Evolutionary conservation across 768 basidiomycete genomes (phyloP).

Genomic region (Phlegmacium glaucopus): DNA sequence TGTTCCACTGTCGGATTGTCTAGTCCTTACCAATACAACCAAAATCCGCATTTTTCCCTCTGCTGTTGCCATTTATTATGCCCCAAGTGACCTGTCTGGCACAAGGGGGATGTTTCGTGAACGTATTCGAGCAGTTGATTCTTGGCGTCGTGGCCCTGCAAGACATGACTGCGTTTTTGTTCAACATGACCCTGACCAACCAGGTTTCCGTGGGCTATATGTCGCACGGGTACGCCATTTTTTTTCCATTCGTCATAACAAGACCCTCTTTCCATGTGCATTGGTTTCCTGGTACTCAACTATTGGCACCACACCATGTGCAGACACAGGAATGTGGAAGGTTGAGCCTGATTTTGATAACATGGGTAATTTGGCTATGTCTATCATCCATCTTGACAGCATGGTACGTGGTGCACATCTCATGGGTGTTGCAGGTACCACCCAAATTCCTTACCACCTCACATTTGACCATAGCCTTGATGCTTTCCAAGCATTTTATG

Average conservation of each 20-base stretch:
- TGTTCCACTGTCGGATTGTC: constrained; percentile 2
- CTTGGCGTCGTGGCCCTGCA: no score
- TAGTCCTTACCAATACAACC: no score
- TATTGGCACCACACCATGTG: constrained; percentile 14
- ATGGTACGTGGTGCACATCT: constrained; percentile 21
- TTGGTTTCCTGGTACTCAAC: constrained; percentile 21
- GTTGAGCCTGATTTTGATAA: constrained; percentile 23
- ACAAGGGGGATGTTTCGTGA: no score
- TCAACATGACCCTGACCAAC: no score
- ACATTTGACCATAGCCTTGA: no score
- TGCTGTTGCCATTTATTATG: no score
- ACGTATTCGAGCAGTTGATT: no score
- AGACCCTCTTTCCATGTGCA: constrained; percentile 19
- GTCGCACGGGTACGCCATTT: constrained; percentile 21
- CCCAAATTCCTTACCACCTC: no score
- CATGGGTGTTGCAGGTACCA: constrained; percentile 12
- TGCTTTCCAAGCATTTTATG: no score
- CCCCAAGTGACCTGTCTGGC: no score
- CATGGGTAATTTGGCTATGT: constrained; percentile 1
- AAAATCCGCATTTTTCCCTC: no score
- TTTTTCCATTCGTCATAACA: constrained; percentile 18
- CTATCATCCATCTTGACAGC: constrained; percentile 19
- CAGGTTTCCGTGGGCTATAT: constrained; percentile 20
- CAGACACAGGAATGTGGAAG: constrained; percentile 26
- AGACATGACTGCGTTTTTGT: no score